Evolutionary conservation across 495 filamentous ascomycete genomes (phyloP).

Genomic region (Achaetomiella virescens): DNA sequence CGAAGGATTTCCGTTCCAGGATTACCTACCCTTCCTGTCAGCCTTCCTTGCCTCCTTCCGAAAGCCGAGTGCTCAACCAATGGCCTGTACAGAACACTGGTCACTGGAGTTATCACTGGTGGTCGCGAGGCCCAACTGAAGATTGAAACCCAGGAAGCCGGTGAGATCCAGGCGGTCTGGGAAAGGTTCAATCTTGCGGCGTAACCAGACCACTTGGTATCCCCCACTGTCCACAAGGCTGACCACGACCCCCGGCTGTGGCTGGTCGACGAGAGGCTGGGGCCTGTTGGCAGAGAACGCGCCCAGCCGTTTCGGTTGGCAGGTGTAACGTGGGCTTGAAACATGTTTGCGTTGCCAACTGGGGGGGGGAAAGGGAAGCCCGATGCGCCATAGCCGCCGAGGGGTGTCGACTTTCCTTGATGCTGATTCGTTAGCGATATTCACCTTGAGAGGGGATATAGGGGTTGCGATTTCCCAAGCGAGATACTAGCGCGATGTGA

Average conservation of each 20-base stretch:
- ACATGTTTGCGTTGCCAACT: neutral
- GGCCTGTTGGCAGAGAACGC: neutral
- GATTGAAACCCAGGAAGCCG: no score
- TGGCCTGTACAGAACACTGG: no score
- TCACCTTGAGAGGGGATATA: no score
- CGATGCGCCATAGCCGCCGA: constrained; percentile 1
- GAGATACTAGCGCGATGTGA: neutral
- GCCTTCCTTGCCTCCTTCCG: no score
- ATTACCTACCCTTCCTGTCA: no score
- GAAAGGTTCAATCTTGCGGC: neutral
- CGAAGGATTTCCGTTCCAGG: no score
- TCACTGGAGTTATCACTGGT: no score
- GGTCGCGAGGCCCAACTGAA: no score
- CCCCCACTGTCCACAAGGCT: constrained; percentile 3
- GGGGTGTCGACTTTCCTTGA: neutral
- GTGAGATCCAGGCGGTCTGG: no score
- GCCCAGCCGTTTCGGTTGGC: neutral
- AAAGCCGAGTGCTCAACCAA: no score
- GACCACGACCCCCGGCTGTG: neutral
- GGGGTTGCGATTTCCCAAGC: neutral
- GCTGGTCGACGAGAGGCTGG: neutral
- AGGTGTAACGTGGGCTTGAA: neutral
- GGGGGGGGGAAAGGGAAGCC: neutral
- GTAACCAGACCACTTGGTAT: neutral
- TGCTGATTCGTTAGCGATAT: neutral